phyloP scores from a whole-genome alignment of 2,329 filamentous ascomycete species.

The Aspergillus tanneri region DNA sequence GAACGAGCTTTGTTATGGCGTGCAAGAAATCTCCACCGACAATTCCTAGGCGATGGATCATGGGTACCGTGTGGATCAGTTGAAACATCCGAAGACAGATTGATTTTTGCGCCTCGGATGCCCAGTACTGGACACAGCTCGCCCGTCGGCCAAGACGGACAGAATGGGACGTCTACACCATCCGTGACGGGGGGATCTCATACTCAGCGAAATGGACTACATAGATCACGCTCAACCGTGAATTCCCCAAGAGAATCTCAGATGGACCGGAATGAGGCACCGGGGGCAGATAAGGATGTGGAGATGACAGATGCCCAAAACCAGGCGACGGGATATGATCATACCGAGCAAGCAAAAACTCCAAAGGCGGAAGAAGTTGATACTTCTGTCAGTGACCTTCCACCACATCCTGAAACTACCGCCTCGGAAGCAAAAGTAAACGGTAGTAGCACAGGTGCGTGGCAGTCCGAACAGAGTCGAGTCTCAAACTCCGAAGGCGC shows the following conservation, averaged over 20 bases:
- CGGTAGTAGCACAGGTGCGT: conserved; percentile 10
- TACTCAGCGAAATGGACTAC: conserved; percentile 13
- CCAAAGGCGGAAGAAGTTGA: conserved; percentile 40
- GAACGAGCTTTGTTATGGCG: conserved; percentile 58
- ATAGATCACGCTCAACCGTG: conserved; percentile 10
- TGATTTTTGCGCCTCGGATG: conserved; percentile 45
- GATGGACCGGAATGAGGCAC: conserved; percentile 12
- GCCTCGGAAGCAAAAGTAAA: conserved; percentile 16
- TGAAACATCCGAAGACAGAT: conserved; percentile 52
- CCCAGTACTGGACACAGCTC: conserved; percentile 18
- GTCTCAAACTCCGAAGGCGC: conserved; percentile 11
- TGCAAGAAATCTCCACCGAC: conserved; percentile 57
- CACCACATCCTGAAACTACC: conserved; percentile 29
- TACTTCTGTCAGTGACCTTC: conserved; percentile 34
- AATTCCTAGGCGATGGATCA: conserved; percentile 59
- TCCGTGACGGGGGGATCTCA: conserved; percentile 9
- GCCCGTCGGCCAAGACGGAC: conserved; percentile 16
- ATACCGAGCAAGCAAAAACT: conserved; percentile 20
- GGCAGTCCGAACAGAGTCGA: conserved; percentile 5
- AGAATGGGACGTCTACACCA: conserved; percentile 16
- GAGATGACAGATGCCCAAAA: conserved; percentile 35
- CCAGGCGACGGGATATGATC: conserved; percentile 13
- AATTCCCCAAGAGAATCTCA: conserved; percentile 13
- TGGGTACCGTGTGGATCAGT: conserved; percentile 59
- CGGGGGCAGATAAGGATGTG: conserved; percentile 26